Conservation (phyloP, 2,329 filamentous ascomycete genomes). For the Tothia fuscella region DNA sequence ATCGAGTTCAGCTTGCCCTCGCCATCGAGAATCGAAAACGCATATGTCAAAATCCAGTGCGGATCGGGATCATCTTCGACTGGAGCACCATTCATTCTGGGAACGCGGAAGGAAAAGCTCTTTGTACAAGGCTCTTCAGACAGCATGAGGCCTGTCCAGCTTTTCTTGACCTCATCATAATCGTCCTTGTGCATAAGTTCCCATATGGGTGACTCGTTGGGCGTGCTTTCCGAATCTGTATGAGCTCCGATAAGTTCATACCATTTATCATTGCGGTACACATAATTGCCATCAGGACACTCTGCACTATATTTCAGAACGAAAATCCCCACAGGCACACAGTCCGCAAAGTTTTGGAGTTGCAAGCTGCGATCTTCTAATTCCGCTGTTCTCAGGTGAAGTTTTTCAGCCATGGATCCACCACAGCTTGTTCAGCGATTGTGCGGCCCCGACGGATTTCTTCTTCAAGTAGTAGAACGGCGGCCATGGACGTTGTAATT, state of each 20-base stretch:
- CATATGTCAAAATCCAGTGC: background rate
- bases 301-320: background rate
- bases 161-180: too few species aligned
- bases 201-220: too few species aligned
- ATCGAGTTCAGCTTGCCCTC: conserved; percentile 1
- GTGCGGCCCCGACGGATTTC: background rate
- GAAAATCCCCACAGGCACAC: background rate
- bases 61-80: too few species aligned
- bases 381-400: background rate
- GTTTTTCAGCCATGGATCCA: background rate
- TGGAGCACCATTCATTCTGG: too few species aligned
- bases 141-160: too few species aligned
- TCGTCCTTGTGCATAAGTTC: background rate
- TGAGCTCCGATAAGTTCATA: background rate
- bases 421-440: background rate
- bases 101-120: too few species aligned
- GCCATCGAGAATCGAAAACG: conserved; percentile 4
- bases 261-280: background rate
- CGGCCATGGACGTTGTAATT: background rate
- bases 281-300: background rate
- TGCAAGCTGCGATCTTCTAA: background rate
- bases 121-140: too few species aligned
- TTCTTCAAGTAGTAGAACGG: background rate
- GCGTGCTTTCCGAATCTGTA: too few species aligned
- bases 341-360: background rate